Evolutionary conservation across 257 asterid genomes (phyloP).

Genomic region (Nicotiana obtusifolia): DNA sequence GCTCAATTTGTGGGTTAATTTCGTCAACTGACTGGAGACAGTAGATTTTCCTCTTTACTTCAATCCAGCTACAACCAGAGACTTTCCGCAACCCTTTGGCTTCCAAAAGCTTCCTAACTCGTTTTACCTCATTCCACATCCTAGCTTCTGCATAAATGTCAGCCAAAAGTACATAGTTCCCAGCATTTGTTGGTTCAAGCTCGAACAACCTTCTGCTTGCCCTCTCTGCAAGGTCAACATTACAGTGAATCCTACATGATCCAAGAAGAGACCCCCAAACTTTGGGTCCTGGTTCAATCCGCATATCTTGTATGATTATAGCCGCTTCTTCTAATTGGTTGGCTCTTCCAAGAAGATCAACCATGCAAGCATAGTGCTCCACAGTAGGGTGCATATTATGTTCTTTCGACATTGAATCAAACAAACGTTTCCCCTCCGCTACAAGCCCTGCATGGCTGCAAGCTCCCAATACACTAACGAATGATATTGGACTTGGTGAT

Average conservation of each 20-base stretch:
- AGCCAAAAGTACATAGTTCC: conserved; percentile 82
- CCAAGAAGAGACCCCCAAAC: conserved; percentile 95
- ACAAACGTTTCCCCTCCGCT: conserved; percentile 55
- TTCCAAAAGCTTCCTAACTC: conserved; percentile 59
- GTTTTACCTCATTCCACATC: conserved; percentile 80
- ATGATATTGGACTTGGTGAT: conserved; percentile 66
- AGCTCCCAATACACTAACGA: conserved; percentile 78
- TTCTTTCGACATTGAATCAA: conserved; percentile 54
- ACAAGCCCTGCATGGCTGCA: conserved; percentile 92
- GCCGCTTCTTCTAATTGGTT: conserved; percentile 70
- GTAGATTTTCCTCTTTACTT: conserved; percentile 48
- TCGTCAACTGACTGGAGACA: conserved; percentile 58
- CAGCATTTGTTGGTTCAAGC: conserved; percentile 86
- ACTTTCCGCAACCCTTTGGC: conserved; percentile 71
- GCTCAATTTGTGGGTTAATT: conserved; percentile 72
- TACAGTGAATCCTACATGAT: conserved; percentile 80
- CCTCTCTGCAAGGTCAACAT: conserved; percentile 63
- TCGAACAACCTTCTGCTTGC: conserved; percentile 70
- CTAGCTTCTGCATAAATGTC: conserved; percentile 75
- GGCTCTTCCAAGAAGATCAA: conserved; percentile 93
- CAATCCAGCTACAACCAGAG: conserved; percentile 88
- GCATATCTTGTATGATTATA: conserved; percentile 57
- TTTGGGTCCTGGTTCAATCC: conserved; percentile 67
- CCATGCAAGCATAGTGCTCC: conserved; percentile 93
- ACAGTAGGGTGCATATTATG: conserved; percentile 44